Conservation (phyloP, 345 rosid species). For the Salix caprea region DNA sequence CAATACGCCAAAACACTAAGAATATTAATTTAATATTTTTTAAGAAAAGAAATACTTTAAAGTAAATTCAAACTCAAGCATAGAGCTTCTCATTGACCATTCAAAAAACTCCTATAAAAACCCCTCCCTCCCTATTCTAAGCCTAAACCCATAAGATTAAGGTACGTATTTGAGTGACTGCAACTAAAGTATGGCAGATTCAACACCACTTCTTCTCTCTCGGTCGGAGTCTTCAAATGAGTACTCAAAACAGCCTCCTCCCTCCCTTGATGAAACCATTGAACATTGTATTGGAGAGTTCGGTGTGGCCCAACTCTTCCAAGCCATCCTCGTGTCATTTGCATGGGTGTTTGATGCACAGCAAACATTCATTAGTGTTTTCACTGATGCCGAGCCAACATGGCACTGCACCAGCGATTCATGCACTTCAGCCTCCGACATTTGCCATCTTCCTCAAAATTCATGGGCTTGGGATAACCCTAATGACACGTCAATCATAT, state of each 20-base stretch:
- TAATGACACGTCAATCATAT: slow-evolving; percentile 33
- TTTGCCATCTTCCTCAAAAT: slow-evolving; percentile 37
- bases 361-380: slow-evolving; percentile 57
- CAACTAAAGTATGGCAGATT: neutral
- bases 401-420: slow-evolving; percentile 44
- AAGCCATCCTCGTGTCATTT: slow-evolving; percentile 49
- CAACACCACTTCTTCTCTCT: slow-evolving; percentile 24
- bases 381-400: slow-evolving; percentile 49
- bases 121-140: no score
- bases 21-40: no score
- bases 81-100: no score
- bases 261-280: slow-evolving; percentile 38
- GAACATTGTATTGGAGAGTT: slow-evolving; percentile 37
- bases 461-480: slow-evolving; percentile 52
- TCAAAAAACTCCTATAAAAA: no score
- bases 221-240: slow-evolving; percentile 9
- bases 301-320: slow-evolving; percentile 38
- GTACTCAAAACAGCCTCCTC: neutral
- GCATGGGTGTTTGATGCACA: slow-evolving; percentile 58
- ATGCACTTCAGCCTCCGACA: slow-evolving; percentile 22
- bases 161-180: no score
- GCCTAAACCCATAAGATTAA: no score
- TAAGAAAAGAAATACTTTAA: no score
- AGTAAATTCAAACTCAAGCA: no score
- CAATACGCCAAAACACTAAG: no score